phyloP scores from a whole-genome alignment of 2,329 filamentous ascomycete species.

The Cladosporium sp. region DNA sequence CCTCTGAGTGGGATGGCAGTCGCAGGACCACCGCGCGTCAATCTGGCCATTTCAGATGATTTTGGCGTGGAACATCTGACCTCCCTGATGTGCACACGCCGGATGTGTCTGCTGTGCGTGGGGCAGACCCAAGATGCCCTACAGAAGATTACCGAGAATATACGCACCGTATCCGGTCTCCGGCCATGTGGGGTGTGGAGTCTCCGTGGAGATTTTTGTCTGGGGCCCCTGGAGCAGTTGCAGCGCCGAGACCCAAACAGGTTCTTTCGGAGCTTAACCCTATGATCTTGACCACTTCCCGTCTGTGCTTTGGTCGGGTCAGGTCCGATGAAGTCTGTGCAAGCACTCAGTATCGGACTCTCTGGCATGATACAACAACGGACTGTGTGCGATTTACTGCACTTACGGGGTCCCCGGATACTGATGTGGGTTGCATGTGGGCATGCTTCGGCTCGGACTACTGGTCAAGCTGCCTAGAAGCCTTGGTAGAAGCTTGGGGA shows the following conservation, averaged over 20 bases:
- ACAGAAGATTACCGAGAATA: background rate
- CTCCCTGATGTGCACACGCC: background rate
- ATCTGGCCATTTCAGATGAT: no score
- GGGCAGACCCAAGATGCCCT: background rate
- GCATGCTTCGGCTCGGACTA: background rate
- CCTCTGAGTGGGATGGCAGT: no score
- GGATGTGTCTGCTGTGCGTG: background rate
- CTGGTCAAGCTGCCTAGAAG: background rate
- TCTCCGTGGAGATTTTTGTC: background rate
- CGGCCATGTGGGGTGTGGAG: constrained; percentile 4
- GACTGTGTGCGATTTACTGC: background rate
- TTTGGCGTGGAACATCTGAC: background rate
- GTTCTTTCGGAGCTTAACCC: background rate
- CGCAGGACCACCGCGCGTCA: no score
- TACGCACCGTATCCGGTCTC: background rate
- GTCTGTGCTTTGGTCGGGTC: background rate
- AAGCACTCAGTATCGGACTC: background rate
- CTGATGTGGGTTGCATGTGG: background rate
- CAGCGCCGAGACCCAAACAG: background rate
- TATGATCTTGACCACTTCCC: background rate
- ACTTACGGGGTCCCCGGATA: background rate
- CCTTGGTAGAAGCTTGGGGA: constrained; percentile 3
- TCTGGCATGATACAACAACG: background rate
- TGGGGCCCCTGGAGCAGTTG: background rate
- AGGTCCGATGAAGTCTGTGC: background rate